phyloP scores from a whole-genome alignment of 352 stramenopile genomes.

The Peronospora destructor region DNA sequence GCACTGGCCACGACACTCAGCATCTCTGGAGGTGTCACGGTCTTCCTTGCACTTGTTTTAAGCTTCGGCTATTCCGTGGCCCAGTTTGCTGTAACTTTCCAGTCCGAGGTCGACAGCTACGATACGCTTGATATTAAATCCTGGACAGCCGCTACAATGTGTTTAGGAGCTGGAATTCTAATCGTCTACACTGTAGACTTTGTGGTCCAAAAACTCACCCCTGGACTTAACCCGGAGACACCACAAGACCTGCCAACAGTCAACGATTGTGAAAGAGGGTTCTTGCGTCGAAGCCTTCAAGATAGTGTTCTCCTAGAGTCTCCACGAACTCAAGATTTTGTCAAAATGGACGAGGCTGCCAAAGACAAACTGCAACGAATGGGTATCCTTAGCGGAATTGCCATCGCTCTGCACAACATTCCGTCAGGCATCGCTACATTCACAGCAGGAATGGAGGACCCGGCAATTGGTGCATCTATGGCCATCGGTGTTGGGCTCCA shows the following conservation, averaged over 20 bases:
- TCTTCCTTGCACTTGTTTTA: constrained; percentile 66
- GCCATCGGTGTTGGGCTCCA: constrained; percentile 92
- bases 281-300: constrained; percentile 11
- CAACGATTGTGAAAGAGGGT: neutral
- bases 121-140: constrained; percentile 6
- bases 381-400: constrained; percentile 77
- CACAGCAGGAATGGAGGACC: constrained; percentile 84
- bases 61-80: constrained; percentile 44
- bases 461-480: constrained; percentile 80
- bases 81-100: constrained; percentile 26
- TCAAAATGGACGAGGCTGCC: constrained; percentile 34
- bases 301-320: constrained; percentile 27
- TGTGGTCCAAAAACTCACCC: constrained; percentile 38
- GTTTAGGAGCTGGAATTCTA: constrained; percentile 76
- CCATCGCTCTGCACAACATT: constrained; percentile 95
- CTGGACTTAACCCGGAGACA: constrained; percentile 14
- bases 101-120: constrained; percentile 21
- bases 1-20: constrained; percentile 50
- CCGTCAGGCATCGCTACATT: constrained; percentile 95
- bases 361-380: constrained; percentile 69
- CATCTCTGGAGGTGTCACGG: constrained; percentile 56
- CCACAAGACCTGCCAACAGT: constrained; percentile 4
- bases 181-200: constrained; percentile 43
- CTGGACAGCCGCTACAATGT: constrained; percentile 73
- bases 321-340: constrained; percentile 19